Evolutionary conservation across 768 basidiomycete species (phyloP), one percentile per base, ranked within the genome.

Genomic region (Roridomyces roridus): DNA sequence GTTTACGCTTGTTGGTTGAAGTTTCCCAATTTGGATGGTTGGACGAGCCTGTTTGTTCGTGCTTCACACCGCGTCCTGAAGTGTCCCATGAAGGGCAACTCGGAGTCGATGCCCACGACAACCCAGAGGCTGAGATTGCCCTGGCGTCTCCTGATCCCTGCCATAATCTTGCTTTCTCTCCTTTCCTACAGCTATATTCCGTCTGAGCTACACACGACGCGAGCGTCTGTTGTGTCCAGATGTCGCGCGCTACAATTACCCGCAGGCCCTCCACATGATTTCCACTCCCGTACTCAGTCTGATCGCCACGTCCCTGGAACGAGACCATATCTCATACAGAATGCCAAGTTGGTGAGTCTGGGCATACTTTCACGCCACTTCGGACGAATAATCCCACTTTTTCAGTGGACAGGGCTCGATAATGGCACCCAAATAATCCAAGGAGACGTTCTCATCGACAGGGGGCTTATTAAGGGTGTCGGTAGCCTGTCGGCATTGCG

Each of bases 301-400:
- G 90, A 92, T 68, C 79, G 91, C 5, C 91, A 84, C 63, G 85
- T 77, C 9, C 74, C 74, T 2, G 88, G 86, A 3, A 89, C 91
- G 3, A 77, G 76, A 46, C 77, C 91, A 2, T 77, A 84, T 6
- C 75, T 90, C 45, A 80, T 95, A 51, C 81, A 77, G 68, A 90
- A 93, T 60, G 93, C 87, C 23, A 91, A 78, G 25, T 81, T 96
- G 59, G 59, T 60, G 46, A 14, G 58, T 28, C 29, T 26, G 1
- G 17, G 51, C n/a, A n/a, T n/a, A n/a, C n/a, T n/a, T 23, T 18
- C 18, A n/a, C 21, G 20, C 39, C 15, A 53, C 12, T 28, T 21
- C 7, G 35, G 23, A 39, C 2, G 25, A 11, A 18, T 2, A 21
- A 15, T n/a, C 7, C 11, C 26, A 26, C n/a, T 51, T 36, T 31